Evolutionary conservation across 257 asterid species (phyloP).

Genomic region (Solanum tacnaense): DNA sequence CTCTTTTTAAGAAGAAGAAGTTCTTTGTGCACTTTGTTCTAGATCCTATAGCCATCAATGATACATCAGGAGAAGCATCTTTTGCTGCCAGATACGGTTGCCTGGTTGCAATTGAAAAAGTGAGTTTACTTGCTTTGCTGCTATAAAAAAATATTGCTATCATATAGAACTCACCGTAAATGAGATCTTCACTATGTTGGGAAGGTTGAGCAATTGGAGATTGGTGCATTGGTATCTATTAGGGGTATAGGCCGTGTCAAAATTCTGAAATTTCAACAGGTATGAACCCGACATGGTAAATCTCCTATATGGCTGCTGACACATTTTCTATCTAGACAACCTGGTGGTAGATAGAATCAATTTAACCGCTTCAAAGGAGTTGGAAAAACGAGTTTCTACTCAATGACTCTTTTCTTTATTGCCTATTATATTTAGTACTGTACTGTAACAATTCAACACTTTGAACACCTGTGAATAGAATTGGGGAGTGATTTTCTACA

Average conservation of each 20-base stretch:
- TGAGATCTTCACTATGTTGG: background rate
- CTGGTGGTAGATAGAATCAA: background rate
- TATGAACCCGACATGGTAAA: background rate
- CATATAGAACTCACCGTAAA: background rate
- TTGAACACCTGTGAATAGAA: background rate
- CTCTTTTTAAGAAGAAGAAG: no score
- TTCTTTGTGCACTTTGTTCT: no score
- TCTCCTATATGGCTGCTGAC: background rate
- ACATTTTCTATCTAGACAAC: background rate
- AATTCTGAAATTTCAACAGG: conserved; percentile 51
- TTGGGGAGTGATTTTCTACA: background rate
- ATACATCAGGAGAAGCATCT: no score
- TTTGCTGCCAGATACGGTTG: no score
- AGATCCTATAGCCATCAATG: no score
- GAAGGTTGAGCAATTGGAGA: conserved; percentile 61
- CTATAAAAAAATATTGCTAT: no score
- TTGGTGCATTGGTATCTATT: conserved; percentile 66
- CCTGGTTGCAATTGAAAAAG: no score
- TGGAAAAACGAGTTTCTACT: background rate
- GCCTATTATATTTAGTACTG: background rate
- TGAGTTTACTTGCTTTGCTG: no score
- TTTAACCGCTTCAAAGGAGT: background rate
- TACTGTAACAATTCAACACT: background rate
- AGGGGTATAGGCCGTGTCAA: conserved; percentile 77
- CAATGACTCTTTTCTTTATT: background rate